Evolutionary conservation across 139 green algal species (phyloP), one percentile per base, ranked within the genome.

Genomic region (Tetradesmus obliquus): DNA sequence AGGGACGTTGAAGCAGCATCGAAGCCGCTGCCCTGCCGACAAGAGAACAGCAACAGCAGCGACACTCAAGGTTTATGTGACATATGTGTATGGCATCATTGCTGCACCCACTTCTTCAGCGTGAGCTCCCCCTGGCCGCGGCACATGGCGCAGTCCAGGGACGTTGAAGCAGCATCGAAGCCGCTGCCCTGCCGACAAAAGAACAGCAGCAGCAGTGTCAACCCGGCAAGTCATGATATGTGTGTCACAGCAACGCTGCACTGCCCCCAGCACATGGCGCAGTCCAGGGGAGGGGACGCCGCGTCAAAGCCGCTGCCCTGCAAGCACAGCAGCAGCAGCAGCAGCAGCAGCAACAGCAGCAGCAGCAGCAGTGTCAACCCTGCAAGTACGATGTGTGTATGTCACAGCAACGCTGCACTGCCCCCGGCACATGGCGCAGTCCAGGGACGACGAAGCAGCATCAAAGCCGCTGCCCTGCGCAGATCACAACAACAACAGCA

Each of bases 391-490:
- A 72, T 13, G 12, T 72, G 60, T 13, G 10, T 10, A 72, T 72
- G 60, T 13, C 60, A 13, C 10, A 10, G 12, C 60, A 19, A 13
- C 32, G 32, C 60, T 72, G 60, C 72, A 2, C 2, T n/a, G 86
- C 86, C 92, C 92, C 2, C 74, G 32, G 58, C 86, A 90, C 89
- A 94, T 80, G 24, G 24, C 1, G 82, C 91, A 93, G 69, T 82
- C 15, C 5, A 55, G 62, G 45, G 66, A 53, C 10, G 66, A n/a
- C 3, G 60, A 19, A 12, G 89, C 89, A 62, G 66, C 66, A 76
- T 79, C 79, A 83, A 62, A 85, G 3, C 57, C 55, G 72, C 53
- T 24, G 45, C 45, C 45, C 66, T 85, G 55, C 17, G 15, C 66
- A 51, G 32, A 2, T 20, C 85, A 82, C 24, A 53, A 9, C n/a